Evolutionary conservation across 306 rosid species (phyloP), one percentile per base, ranked within the genome.

Genomic region (Ceratonia siliqua): DNA sequence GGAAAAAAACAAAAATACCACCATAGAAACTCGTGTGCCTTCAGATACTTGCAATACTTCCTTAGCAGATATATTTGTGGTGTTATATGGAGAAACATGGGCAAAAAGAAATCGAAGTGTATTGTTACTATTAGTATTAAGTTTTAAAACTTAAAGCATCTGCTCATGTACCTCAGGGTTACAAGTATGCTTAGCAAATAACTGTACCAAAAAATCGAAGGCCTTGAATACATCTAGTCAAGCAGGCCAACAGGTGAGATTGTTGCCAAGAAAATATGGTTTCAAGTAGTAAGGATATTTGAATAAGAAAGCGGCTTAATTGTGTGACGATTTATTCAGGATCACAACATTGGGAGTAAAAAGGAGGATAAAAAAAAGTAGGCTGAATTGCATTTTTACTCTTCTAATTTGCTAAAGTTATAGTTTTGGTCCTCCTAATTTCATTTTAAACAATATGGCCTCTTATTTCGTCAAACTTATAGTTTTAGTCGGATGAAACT

Each of bases 41-140:
- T 56, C 59, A 64, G 32, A 39, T 35, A 64, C 52, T 30, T 63
- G 72, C 25, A 49, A 58, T 48, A 49, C 62, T n/a, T 68, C 35
- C 49, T 14, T 17, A 15, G 64, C 36, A 43, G 45, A 77, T 62
- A 30, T 10, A 61, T 24, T 18, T 48, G 11, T 20, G 68, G 33
- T 39, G 32, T 39, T 73, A 73, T 25, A 68, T 49, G 53, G 15
- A 18, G 77, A 30, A 73, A 25, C 30, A 48, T 22, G 10, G 9
- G 12, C 52, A 43, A 43, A 46, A 30, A 33, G 1, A 32, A 13
- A 38, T 73, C 30, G 39, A 27, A 72, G 38, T 48, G 28, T 27
- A 38, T 49, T 24, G 20, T 43, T 53, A 9, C 33, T 35, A n/a
- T n/a, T n/a, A n/a, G n/a, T n/a, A 27, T 72, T 12, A 63, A 36